phyloP scores from a whole-genome alignment of 2,329 filamentous ascomycete genomes.

The Paecilomyces sp. region DNA sequence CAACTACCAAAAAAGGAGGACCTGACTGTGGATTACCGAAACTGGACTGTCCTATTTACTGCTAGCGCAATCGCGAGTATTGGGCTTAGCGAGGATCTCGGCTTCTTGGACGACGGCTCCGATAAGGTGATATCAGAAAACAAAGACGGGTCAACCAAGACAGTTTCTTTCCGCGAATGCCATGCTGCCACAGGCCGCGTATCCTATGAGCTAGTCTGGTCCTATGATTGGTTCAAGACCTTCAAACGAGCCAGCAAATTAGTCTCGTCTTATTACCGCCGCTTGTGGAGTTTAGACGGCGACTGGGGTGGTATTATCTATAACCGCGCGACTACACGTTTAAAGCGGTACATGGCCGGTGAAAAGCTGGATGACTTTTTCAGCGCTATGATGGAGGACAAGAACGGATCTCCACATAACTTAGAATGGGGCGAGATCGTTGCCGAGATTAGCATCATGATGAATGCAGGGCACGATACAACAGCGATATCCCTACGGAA shows the following conservation, averaged over 20 bases:
- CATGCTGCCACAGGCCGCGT: background rate
- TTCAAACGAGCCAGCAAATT: too few relatives aligned
- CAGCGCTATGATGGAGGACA: slow-evolving; percentile 47
- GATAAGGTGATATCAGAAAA: slow-evolving; percentile 17
- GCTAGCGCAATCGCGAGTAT: too few relatives aligned
- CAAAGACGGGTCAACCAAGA: slow-evolving; percentile 1
- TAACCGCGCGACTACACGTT: slow-evolving; percentile 9
- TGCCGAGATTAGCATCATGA: slow-evolving; percentile 42
- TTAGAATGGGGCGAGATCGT: slow-evolving; percentile 54
- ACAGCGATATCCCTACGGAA: slow-evolving; percentile 49
- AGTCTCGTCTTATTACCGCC: background rate
- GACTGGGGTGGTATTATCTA: background rate
- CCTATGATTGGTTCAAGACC: background rate
- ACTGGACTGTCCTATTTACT: too few relatives aligned
- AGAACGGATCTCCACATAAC: slow-evolving; percentile 36
- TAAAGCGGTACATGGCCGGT: slow-evolving; percentile 32
- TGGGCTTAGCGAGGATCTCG: background rate
- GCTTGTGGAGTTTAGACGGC: background rate
- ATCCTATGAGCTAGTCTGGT: background rate
- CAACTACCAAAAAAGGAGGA: too few relatives aligned
- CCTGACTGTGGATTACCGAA: too few relatives aligned
- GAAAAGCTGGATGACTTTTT: slow-evolving; percentile 56
- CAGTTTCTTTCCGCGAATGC: background rate
- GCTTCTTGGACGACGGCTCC: slow-evolving; percentile 15
- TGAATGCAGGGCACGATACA: slow-evolving; percentile 47